A percentile compares a stretch with the other conserved stretches of the same genome.
phyloP scores from a whole-genome alignment of 148 eudicot genomes.

The Euryodendron excelsum region DNA sequence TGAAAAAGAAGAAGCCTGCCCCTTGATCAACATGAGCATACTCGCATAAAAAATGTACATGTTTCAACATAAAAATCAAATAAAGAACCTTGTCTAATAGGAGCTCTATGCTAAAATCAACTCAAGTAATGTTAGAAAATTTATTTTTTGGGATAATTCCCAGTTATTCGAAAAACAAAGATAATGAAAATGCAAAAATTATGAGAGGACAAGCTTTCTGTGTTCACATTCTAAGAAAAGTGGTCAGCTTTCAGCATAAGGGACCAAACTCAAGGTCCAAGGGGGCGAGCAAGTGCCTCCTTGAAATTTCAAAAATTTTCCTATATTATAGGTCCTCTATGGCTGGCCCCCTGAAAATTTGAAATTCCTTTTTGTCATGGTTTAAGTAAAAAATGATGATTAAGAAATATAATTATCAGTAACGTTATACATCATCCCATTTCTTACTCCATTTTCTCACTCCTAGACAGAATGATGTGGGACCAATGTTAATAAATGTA shows the following conservation, averaged over 20 bases:
- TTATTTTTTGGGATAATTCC: neutral
- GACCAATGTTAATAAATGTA: too few relatives aligned
- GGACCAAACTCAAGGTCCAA: neutral
- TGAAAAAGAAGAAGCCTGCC: neutral
- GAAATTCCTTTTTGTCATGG: too few relatives aligned
- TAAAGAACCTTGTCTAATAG: neutral
- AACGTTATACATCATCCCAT: too few relatives aligned
- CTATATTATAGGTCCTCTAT: too few relatives aligned
- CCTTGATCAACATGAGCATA: slow-evolving; percentile 7
- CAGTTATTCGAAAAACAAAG: neutral
- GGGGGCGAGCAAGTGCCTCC: too few relatives aligned
- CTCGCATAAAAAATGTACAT: neutral
- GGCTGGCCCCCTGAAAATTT: too few relatives aligned
- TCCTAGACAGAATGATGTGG: too few relatives aligned
- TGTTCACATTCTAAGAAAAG: neutral
- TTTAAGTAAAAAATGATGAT: too few relatives aligned
- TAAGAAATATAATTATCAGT: too few relatives aligned
- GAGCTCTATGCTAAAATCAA: neutral
- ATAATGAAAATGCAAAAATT: neutral
- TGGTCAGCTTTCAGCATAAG: neutral
- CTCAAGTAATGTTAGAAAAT: neutral
- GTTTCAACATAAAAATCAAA: slow-evolving; percentile 1
- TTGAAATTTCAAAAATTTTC: too few relatives aligned
- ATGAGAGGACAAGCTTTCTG: neutral
- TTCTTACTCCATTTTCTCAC: too few relatives aligned